Conservation (phyloP, 2,329 filamentous ascomycete genomes). For the Cladosporium sp. region DNA sequence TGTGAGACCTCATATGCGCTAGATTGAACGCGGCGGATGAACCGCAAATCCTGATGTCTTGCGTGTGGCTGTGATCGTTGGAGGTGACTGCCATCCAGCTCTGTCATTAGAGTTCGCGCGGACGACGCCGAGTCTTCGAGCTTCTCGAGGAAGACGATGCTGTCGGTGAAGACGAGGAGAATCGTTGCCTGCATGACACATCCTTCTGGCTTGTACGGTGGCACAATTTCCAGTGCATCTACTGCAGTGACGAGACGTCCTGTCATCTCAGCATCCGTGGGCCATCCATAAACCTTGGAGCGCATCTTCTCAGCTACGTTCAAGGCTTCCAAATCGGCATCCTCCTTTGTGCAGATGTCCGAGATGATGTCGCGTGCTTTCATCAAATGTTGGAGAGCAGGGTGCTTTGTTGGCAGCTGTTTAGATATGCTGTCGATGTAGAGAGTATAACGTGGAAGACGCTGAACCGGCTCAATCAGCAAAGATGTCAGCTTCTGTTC, state of each 20-base stretch:
- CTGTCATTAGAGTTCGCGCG: slow-evolving; percentile 74
- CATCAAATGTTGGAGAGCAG: slow-evolving; percentile 75
- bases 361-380: slow-evolving; percentile 91
- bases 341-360: slow-evolving; percentile 92
- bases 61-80: slow-evolving; percentile 51
- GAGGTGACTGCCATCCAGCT: slow-evolving; percentile 69
- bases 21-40: slow-evolving; percentile 40
- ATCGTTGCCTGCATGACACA: slow-evolving; percentile 50
- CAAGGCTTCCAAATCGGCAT: slow-evolving; percentile 62
- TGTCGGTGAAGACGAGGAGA: slow-evolving; percentile 80
- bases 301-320: slow-evolving; percentile 66
- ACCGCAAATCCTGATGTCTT: slow-evolving; percentile 64
- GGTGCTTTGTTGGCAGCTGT: slow-evolving; percentile 79
- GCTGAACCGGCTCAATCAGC: slow-evolving; percentile 93
- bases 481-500: slow-evolving; percentile 88
- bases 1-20: slow-evolving; percentile 24
- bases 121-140: slow-evolving; percentile 45
- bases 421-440: slow-evolving; percentile 94
- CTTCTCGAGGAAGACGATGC: slow-evolving; percentile 72
- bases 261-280: slow-evolving; percentile 50
- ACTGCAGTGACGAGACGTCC: slow-evolving; percentile 77
- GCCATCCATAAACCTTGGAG: slow-evolving; percentile 27
- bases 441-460: slow-evolving; percentile 88
- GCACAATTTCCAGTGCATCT: slow-evolving; percentile 71
- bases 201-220: slow-evolving; percentile 59